Percentiles rank a stretch among this genome's conserved stretches.
Conservation (phyloP, 371 early-diverging fungal genomes). For the Nematocida sp. region DNA sequence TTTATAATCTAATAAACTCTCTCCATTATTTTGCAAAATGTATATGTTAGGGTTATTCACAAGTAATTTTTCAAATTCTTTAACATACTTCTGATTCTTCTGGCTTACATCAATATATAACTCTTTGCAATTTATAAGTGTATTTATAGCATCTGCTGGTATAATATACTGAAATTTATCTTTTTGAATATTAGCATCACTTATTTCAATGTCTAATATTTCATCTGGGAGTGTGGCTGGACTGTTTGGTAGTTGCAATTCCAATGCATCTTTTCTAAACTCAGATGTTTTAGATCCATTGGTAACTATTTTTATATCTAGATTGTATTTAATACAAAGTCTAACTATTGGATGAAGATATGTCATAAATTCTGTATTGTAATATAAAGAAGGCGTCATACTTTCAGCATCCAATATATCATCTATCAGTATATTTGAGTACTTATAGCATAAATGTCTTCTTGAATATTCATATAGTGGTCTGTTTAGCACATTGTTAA, state of each 20-base stretch:
- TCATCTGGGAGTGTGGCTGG: too few species aligned
- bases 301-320: not conserved
- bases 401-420: too few species aligned
- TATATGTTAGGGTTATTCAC: not conserved
- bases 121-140: not conserved
- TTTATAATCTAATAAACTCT: not conserved
- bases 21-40: not conserved
- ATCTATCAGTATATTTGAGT: too few species aligned
- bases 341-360: not conserved
- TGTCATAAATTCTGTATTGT: not conserved
- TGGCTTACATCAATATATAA: not conserved
- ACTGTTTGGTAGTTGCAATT: too few species aligned
- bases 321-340: not conserved
- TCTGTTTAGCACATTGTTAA: not conserved
- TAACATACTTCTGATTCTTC: not conserved
- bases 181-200: too few species aligned
- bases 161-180: too few species aligned
- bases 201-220: too few species aligned
- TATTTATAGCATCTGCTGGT: too few species aligned
- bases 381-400: too few species aligned
- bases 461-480: not conserved
- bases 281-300: too few species aligned
- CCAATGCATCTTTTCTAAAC: too few species aligned
- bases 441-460: not conserved
- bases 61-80: not conserved